A percentile compares a stretch with the other conserved stretches of the same genome.
These are phyloP conservation scores for Arabis hirsuta DNA, from an alignment of 345 rosid genomes.

Conservation along the genomic window DNA sequence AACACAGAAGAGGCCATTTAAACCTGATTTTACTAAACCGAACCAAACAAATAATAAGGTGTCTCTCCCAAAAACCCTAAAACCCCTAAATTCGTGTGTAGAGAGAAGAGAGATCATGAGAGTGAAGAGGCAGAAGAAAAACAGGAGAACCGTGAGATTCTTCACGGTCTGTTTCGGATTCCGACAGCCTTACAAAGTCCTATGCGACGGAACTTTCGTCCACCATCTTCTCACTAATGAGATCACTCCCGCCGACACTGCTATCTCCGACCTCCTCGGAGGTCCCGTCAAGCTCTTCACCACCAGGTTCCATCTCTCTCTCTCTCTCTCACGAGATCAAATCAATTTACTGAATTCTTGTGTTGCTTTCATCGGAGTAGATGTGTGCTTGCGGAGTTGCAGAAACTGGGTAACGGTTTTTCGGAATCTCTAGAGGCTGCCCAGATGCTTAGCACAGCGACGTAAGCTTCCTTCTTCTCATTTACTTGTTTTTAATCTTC, in stretches of 20 bases:
- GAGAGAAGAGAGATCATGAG: constrained; percentile 54
- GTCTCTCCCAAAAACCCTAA: neutral
- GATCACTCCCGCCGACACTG: constrained; percentile 69
- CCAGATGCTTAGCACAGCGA: constrained; percentile 58
- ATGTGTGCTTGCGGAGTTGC: constrained; percentile 77
- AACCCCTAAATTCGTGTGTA: neutral
- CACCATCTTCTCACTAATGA: constrained; percentile 63
- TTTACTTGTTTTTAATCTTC: no score
- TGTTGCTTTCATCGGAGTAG: constrained; percentile 38
- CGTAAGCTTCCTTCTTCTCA: constrained; percentile 47
- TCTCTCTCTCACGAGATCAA: neutral
- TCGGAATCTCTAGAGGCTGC: constrained; percentile 65
- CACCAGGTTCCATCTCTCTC: constrained; percentile 55
- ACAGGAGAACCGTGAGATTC: constrained; percentile 73
- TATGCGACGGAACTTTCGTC: constrained; percentile 85
- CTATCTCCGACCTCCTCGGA: constrained; percentile 64
- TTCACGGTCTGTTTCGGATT: constrained; percentile 74
- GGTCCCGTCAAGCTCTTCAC: constrained; percentile 89
- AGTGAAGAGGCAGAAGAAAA: constrained; percentile 81
- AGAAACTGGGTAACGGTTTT: constrained; percentile 65
- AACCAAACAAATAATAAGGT: constrained; percentile 7
- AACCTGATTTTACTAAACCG: neutral
- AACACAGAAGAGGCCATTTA: neutral
- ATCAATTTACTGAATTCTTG: neutral
- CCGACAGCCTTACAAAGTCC: constrained; percentile 77